phyloP scores from a whole-genome alignment of 352 stramenopile species.

The Bremia lactucae region DNA sequence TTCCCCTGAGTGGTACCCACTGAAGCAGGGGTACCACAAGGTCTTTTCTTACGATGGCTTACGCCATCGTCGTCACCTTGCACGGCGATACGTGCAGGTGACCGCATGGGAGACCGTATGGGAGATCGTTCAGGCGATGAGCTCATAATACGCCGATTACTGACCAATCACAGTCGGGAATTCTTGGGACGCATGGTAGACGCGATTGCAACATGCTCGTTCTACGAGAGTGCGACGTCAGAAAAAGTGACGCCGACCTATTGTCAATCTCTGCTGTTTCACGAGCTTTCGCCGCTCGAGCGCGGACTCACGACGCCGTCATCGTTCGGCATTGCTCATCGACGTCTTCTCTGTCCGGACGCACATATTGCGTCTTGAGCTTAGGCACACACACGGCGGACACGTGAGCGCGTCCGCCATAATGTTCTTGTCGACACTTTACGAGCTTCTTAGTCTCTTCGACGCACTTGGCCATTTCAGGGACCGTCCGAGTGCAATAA shows the following conservation, averaged over 20 bases:
- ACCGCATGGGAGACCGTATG: too few relatives aligned
- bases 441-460: slow-evolving; percentile 96
- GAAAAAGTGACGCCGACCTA: slow-evolving; percentile 1
- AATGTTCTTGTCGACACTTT: slow-evolving; percentile 52
- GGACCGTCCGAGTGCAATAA: slow-evolving; percentile 99
- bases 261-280: slow-evolving; percentile 4
- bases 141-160: too few relatives aligned
- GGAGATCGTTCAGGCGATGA: too few relatives aligned
- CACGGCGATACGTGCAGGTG: too few relatives aligned
- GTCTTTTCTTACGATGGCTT: too few relatives aligned
- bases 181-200: too few relatives aligned
- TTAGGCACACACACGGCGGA: slow-evolving; percentile 87
- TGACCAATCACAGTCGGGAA: too few relatives aligned
- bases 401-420: slow-evolving; percentile 48
- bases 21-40: too few relatives aligned
- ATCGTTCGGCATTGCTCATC: slow-evolving; percentile 94
- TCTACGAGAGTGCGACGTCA: too few relatives aligned
- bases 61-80: too few relatives aligned
- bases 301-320: slow-evolving; percentile 95
- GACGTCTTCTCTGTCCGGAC: slow-evolving; percentile 94
- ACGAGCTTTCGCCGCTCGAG: slow-evolving; percentile 34
- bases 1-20: too few relatives aligned
- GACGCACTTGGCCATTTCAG: slow-evolving; percentile 98
- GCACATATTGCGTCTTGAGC: slow-evolving; percentile 96
- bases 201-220: too few relatives aligned